Conservation (phyloP, 257 asterid genomes). For the Jaltomata sinuosa region DNA sequence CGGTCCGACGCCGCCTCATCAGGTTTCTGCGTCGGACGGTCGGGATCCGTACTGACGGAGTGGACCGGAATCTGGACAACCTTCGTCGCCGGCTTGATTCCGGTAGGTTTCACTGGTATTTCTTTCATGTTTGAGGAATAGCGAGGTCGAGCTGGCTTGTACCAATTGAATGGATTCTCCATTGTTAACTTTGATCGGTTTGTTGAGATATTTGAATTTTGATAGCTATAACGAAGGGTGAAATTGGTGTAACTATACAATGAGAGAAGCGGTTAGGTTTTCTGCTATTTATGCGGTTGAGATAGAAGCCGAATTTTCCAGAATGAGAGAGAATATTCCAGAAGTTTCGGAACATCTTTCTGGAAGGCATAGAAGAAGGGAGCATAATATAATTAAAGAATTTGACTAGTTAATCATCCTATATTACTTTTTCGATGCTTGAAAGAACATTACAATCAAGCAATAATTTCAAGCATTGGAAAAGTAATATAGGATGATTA, state of each 20-base stretch:
- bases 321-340: not conserved
- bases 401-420: too few species aligned
- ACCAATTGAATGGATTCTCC: conserved; percentile 35
- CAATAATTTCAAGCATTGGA: too few species aligned
- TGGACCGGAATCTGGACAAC: conserved; percentile 60
- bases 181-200: not conserved
- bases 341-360: not conserved
- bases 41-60: conserved; percentile 11
- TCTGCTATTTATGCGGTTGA: not conserved
- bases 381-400: too few species aligned
- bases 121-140: conserved; percentile 1
- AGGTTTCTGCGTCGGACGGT: not conserved
- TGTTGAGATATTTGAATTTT: not conserved
- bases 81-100: conserved; percentile 12
- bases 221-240: not conserved
- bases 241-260: too few species aligned
- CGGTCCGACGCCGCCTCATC: conserved; percentile 5
- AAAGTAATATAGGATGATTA: not conserved
- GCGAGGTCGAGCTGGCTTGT: conserved; percentile 9
- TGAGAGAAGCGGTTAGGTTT: not conserved
- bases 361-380: too few species aligned
- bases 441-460: too few species aligned
- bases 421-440: too few species aligned
- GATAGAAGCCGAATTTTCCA: not conserved
- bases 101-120: conserved; percentile 15